Conservation (phyloP, 768 basidiomycete species). For the Auriculariales sp. region DNA sequence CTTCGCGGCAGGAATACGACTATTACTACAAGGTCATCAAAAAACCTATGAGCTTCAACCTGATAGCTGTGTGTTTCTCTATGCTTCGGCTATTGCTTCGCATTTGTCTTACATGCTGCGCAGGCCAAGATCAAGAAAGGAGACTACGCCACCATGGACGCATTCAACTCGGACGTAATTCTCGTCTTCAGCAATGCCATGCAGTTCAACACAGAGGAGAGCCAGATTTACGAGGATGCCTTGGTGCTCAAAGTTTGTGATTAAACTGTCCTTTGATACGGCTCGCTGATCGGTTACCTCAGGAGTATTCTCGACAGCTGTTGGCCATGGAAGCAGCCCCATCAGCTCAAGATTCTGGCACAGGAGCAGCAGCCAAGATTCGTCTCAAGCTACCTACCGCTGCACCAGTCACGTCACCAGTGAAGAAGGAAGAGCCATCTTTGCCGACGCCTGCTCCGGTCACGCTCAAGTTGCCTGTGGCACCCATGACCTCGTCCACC, state of each 20-base stretch:
- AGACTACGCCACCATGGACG: constrained; percentile 49
- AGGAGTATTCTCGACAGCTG: constrained; percentile 62
- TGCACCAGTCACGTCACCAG: constrained; percentile 15
- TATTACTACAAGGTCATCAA: constrained; percentile 70
- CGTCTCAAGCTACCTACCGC: constrained; percentile 57
- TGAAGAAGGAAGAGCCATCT: not conserved
- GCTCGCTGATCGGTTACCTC: constrained; percentile 3
- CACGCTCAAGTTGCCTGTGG: constrained; percentile 8
- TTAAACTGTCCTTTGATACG: not conserved
- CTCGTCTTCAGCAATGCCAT: constrained; percentile 84
- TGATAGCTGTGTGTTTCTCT: constrained; percentile 47
- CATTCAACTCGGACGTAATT: constrained; percentile 78
- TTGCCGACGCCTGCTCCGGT: not conserved
- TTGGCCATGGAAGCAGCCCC: constrained; percentile 68
- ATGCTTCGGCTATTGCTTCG: not conserved
- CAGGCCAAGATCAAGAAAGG: constrained; percentile 63
- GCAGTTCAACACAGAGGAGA: constrained; percentile 77
- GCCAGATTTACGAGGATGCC: constrained; percentile 72
- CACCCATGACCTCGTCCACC: constrained; percentile 12
- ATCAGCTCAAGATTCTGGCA: constrained; percentile 42
- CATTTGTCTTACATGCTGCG: constrained; percentile 5
- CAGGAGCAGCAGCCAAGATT: constrained; percentile 39
- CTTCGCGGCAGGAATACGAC: constrained; percentile 65
- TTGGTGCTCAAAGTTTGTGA: constrained; percentile 41
- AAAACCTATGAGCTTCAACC: constrained; percentile 63